A percentile compares a stretch with the other conserved stretches of the same genome.
phyloP scores from a whole-genome alignment of 2,329 filamentous ascomycete species.

The Aureobasidium musti region DNA sequence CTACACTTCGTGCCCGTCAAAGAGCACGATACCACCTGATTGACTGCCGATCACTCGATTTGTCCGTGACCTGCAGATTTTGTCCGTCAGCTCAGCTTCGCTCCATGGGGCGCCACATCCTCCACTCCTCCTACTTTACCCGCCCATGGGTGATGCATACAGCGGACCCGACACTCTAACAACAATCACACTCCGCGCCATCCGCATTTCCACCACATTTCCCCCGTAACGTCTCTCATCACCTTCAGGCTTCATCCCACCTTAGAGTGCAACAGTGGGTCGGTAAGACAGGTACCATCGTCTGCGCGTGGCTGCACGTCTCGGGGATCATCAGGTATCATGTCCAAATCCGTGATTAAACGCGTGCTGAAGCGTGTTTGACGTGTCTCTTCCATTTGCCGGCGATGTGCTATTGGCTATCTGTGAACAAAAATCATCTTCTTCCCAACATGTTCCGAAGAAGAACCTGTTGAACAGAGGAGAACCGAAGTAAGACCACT shows the following conservation, averaged over 20 bases:
- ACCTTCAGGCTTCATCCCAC: slow-evolving; percentile 5
- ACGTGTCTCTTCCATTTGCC: slow-evolving; percentile 3
- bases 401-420: slow-evolving; percentile 12
- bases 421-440: background rate
- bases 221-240: slow-evolving; percentile 20
- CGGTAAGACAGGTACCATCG: background rate
- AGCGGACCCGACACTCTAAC: background rate
- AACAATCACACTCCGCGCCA: slow-evolving; percentile 9
- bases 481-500: slow-evolving; percentile 29
- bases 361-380: slow-evolving; percentile 12
- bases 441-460: slow-evolving; percentile 20
- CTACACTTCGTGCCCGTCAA: background rate
- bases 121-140: slow-evolving; percentile 15
- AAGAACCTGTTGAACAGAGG: slow-evolving; percentile 18
- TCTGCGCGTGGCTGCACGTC: slow-evolving; percentile 23
- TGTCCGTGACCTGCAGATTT: background rate
- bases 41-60: background rate
- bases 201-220: slow-evolving; percentile 24
- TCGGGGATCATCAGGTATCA: slow-evolving; percentile 23
- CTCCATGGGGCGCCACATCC: slow-evolving; percentile 17
- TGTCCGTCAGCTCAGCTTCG: slow-evolving; percentile 8
- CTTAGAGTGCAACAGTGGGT: slow-evolving; percentile 15
- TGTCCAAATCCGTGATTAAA: background rate
- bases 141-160: slow-evolving; percentile 17
- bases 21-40: background rate